Percentiles rank a stretch among this genome's conserved stretches.
These are phyloP conservation scores for Fragaria vesca DNA, from an alignment of 306 rosid genomes.

Conservation along the genomic window DNA sequence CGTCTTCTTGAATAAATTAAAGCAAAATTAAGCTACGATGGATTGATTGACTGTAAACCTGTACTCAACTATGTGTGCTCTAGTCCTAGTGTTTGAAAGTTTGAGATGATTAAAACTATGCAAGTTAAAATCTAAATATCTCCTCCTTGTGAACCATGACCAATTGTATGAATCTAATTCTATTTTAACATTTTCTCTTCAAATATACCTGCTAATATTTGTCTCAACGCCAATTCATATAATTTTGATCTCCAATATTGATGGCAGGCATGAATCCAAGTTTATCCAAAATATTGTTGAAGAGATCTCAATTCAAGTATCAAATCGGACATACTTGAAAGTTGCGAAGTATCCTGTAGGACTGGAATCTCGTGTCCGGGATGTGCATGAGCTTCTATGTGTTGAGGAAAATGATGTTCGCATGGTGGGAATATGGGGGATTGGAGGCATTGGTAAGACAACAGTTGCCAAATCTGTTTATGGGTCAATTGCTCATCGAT, in stretches of 20 bases:
- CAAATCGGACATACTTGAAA: not conserved
- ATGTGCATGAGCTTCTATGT: not conserved
- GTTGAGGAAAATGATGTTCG: not conserved
- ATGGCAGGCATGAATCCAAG: slow-evolving; percentile 3
- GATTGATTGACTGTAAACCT: not conserved
- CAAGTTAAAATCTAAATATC: too few species aligned
- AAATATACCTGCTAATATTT: not conserved
- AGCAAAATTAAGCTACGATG: not conserved
- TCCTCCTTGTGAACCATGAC: too few species aligned
- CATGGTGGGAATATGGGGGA: slow-evolving; percentile 7
- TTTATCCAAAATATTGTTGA: not conserved
- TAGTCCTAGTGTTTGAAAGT: too few species aligned
- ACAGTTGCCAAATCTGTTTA: not conserved
- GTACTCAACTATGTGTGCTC: not conserved
- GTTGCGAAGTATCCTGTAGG: slow-evolving; percentile 18
- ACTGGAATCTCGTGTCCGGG: slow-evolving; percentile 4
- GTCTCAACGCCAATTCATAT: not conserved
- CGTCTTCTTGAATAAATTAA: too few species aligned
- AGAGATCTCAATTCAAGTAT: not conserved
- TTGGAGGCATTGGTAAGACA: slow-evolving; percentile 10
- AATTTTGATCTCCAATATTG: not conserved
- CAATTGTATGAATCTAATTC: too few species aligned
- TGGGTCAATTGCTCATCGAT: not conserved
- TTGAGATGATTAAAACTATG: too few species aligned
- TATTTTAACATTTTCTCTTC: too few species aligned